Conservation (phyloP, 2,329 filamentous ascomycete species). For the Triangularia setosa region DNA sequence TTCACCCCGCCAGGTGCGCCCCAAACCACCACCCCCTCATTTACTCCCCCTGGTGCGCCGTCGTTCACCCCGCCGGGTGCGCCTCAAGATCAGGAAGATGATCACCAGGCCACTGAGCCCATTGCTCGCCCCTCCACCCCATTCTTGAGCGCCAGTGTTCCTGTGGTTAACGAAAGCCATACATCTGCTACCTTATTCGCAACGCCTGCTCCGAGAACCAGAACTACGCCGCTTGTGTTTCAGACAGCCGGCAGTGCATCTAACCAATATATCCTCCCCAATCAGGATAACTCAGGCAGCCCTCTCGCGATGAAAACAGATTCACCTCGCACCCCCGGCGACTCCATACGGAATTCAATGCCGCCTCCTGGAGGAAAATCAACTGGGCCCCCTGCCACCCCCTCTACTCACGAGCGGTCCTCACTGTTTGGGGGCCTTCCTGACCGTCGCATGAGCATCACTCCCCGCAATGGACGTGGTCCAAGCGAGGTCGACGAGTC, state of each 20-base stretch:
- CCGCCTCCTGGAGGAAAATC: constrained; percentile 60
- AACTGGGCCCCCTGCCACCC: constrained; percentile 69
- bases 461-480: constrained; percentile 65
- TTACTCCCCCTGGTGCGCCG: constrained; percentile 6
- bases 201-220: constrained; percentile 34
- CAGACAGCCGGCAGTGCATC: constrained; percentile 27
- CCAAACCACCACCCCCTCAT: constrained; percentile 1
- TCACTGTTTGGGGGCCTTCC: constrained; percentile 51
- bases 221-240: constrained; percentile 21
- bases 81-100: constrained; percentile 8
- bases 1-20: constrained; percentile 7
- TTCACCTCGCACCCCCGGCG: constrained; percentile 75
- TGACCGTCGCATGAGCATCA: constrained; percentile 54
- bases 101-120: constrained; percentile 21
- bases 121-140: constrained; percentile 18
- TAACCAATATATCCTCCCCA: constrained; percentile 49
- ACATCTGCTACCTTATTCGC: constrained; percentile 27
- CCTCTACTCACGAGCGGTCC: constrained; percentile 59
- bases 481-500: constrained; percentile 71
- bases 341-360: constrained; percentile 63
- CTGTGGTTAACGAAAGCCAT: constrained; percentile 14
- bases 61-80: not conserved
- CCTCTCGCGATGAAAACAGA: constrained; percentile 49
- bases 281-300: constrained; percentile 53
- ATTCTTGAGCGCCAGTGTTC: constrained; percentile 12